A percentile compares a stretch with the other conserved stretches of the same genome.
Evolutionary conservation across 805 yeast species (phyloP).

Genomic region (Isabelozyma pseudorhagii): DNA sequence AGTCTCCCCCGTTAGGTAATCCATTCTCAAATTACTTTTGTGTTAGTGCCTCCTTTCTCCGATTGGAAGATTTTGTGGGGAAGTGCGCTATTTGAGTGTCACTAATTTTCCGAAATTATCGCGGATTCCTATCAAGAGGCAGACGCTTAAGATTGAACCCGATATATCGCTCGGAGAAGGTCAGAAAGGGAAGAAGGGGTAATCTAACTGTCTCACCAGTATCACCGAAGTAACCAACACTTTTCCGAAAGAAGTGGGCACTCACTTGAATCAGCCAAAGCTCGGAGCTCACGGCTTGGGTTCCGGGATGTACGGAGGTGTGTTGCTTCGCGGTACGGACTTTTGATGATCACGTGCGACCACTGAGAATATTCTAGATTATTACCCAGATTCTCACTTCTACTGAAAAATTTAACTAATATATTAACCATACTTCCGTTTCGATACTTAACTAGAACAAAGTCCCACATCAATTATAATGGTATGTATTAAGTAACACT

Average conservation of each 20-base stretch:
- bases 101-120: background rate
- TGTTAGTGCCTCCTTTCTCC: too few species aligned
- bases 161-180: background rate
- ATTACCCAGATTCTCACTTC: background rate
- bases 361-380: background rate
- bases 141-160: too few species aligned
- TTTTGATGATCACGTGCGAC: background rate
- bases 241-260: background rate
- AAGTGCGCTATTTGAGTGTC: background rate
- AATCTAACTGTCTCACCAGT: background rate
- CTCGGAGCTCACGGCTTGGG: background rate
- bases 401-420: background rate
- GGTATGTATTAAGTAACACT: background rate
- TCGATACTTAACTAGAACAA: background rate
- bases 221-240: background rate
- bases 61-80: background rate
- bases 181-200: background rate
- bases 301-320: background rate
- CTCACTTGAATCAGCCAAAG: background rate
- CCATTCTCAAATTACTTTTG: too few species aligned
- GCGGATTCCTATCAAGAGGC: background rate
- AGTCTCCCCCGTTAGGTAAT: too few species aligned
- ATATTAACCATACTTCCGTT: too few species aligned
- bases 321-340: background rate
- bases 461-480: background rate